Conservation (phyloP, 2,329 filamentous ascomycete species). For the Pseudocercospora cruenta region DNA sequence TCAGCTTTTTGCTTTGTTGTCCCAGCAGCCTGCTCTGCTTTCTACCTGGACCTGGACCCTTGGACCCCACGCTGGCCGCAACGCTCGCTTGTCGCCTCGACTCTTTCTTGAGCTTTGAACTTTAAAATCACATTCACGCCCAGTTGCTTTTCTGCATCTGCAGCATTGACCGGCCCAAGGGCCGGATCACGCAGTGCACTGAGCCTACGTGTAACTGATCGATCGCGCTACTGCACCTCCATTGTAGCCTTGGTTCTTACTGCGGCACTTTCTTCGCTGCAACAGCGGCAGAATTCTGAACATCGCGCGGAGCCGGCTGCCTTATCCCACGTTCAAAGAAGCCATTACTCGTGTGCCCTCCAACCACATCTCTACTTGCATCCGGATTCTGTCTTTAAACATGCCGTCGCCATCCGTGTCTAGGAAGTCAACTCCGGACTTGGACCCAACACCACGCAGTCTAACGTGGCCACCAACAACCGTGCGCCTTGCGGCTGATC, state of each 20-base stretch:
- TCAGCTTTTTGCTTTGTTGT: not conserved
- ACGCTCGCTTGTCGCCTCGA: not conserved
- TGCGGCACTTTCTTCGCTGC: conserved; percentile 16
- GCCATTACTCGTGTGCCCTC: conserved; percentile 17
- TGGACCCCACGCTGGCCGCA: not conserved
- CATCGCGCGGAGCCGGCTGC: conserved; percentile 12
- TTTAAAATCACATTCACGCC: not conserved
- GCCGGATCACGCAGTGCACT: conserved; percentile 13
- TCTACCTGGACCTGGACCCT: not conserved
- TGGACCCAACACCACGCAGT: conserved; percentile 26
- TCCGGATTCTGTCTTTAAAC: conserved; percentile 8
- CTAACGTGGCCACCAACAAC: conserved; percentile 28
- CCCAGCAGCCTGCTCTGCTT: not conserved
- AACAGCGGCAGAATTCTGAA: conserved; percentile 16
- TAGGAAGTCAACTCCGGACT: conserved; percentile 5
- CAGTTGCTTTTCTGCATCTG: not conserved
- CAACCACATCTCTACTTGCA: conserved; percentile 22
- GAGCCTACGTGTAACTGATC: conserved; percentile 17
- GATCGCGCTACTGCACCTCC: conserved; percentile 25
- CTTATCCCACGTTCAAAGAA: conserved; percentile 23
- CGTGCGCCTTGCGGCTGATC: conserved; percentile 13
- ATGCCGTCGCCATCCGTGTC: conserved; percentile 25
- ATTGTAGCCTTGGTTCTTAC: not conserved
- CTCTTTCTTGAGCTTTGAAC: conserved; percentile 2
- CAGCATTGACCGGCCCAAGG: conserved; percentile 16